Evolutionary conservation across 2,329 filamentous ascomycete genomes (phyloP), one percentile per base, ranked within the genome.

Genomic region (Colletotrichum caudatum): DNA sequence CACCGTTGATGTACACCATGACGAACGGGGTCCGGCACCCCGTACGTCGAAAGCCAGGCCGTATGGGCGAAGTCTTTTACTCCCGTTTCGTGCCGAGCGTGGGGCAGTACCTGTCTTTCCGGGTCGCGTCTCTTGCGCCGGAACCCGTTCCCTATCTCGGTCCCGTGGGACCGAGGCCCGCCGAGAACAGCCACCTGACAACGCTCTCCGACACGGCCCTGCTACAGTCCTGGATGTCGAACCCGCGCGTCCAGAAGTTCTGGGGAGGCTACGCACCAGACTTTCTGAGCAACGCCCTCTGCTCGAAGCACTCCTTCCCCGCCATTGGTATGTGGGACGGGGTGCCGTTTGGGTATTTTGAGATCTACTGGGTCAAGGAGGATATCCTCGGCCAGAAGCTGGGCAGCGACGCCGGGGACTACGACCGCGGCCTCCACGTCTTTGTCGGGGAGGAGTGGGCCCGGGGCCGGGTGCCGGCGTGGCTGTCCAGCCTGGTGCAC

Each of bases 341-440:
- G 14, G 92, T 95, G 72, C 95, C 95, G 0, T 99, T 98, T 82
- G 96, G 94, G 0, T 99, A 97, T 80, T 98, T 99, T 79, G 96
- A 99, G 83, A 88, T 99, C 44, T 99, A 99, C 83, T 99, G 96
- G 95, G 94, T 96, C 4, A 97, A 97, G 78, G 96, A 99, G 79
- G 96, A 98, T 78, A 83, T 86, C 0, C 80, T 99, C 0, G 94
- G 93, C 0, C 88, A 86, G 59, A 86, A 94, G 74, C 81, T 97
- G 5, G 87, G 90, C 0, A 87, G 87, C 29, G 87, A 88, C 4
- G 89, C 91, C 0, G 89, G 88, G 9, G 93, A 97, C 76, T 98
- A 92, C 81, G 95, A 98, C 76, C 87, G 96, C 8, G 96, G 96
- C 0, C 83, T 98, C 23, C 96, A 99, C 78, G 90, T 96, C 16